Conservation (phyloP, 768 basidiomycete genomes). For the Pisolithus microcarpus region DNA sequence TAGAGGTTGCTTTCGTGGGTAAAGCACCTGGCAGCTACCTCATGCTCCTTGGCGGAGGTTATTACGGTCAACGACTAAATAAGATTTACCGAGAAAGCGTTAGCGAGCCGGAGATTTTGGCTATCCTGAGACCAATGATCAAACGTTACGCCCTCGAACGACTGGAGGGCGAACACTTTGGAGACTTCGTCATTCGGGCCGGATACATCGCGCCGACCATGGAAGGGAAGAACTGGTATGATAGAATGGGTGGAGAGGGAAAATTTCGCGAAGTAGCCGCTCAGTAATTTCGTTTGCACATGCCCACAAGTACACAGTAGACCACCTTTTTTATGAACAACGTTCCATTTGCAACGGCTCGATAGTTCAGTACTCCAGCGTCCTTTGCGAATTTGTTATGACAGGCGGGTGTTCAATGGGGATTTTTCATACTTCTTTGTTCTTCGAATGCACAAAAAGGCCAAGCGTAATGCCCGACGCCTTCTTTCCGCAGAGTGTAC, state of each 20-base stretch:
- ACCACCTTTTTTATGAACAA: too few relatives aligned
- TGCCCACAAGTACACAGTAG: not conserved
- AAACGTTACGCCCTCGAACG: slow-evolving; percentile 87
- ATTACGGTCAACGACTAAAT: slow-evolving; percentile 89
- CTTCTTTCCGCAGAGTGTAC: too few relatives aligned
- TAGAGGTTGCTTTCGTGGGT: slow-evolving; percentile 94
- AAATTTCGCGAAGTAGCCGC: slow-evolving; percentile 33
- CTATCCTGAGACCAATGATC: slow-evolving; percentile 89
- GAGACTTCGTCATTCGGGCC: slow-evolving; percentile 89
- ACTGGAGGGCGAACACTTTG: slow-evolving; percentile 82
- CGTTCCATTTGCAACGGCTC: too few relatives aligned
- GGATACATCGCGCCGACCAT: slow-evolving; percentile 86
- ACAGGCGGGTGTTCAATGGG: too few relatives aligned
- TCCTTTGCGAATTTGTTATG: too few relatives aligned
- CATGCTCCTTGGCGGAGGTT: slow-evolving; percentile 95
- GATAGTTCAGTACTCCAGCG: too few relatives aligned
- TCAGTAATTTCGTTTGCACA: slow-evolving; percentile 1
- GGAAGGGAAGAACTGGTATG: slow-evolving; percentile 83
- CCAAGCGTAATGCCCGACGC: too few relatives aligned
- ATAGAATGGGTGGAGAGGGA: slow-evolving; percentile 74
- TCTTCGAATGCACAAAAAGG: too few relatives aligned
- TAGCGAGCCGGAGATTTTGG: slow-evolving; percentile 85
- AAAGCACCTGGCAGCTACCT: slow-evolving; percentile 89
- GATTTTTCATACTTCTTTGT: too few relatives aligned
- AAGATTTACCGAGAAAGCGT: slow-evolving; percentile 93